These are phyloP conservation scores for Echeveria elegans DNA, from an alignment of 164 flowering plant species.

Conservation along the genomic window DNA sequence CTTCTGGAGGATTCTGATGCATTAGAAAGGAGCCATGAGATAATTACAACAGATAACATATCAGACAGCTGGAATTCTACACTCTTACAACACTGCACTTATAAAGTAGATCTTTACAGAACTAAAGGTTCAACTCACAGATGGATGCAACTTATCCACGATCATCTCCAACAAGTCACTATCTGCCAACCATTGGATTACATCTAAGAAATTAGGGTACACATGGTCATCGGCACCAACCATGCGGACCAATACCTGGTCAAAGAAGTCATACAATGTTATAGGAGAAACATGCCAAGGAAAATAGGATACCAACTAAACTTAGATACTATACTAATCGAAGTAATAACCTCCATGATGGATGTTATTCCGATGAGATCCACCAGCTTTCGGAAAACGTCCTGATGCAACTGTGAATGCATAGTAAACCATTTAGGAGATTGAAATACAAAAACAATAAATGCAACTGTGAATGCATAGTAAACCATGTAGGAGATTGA, in stretches of 20 bases:
- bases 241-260: conserved; percentile 82
- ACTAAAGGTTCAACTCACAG: conserved; percentile 46
- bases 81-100: not conserved
- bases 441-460: not conserved
- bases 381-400: conserved; percentile 70
- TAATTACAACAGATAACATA: not conserved
- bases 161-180: conserved; percentile 93
- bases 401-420: conserved; percentile 61
- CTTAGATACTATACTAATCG: not conserved
- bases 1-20: conserved; percentile 74
- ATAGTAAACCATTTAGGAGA: not conserved
- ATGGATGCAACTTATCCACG: conserved; percentile 79
- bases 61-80: not conserved
- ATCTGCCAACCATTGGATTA: conserved; percentile 92
- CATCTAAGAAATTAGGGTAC: conserved; percentile 78
- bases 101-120: not conserved
- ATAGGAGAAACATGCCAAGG: not conserved
- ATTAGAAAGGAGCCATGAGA: conserved; percentile 1
- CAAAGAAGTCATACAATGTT: conserved; percentile 3
- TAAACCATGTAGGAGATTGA: not conserved
- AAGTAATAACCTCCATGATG: conserved; percentile 81
- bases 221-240: conserved; percentile 92
- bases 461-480: conserved; percentile 47
- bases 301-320: not conserved
- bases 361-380: conserved; percentile 98